Evolutionary conservation across 352 stramenopile species (phyloP).

Genomic region (Globisporangium megalacanthum): DNA sequence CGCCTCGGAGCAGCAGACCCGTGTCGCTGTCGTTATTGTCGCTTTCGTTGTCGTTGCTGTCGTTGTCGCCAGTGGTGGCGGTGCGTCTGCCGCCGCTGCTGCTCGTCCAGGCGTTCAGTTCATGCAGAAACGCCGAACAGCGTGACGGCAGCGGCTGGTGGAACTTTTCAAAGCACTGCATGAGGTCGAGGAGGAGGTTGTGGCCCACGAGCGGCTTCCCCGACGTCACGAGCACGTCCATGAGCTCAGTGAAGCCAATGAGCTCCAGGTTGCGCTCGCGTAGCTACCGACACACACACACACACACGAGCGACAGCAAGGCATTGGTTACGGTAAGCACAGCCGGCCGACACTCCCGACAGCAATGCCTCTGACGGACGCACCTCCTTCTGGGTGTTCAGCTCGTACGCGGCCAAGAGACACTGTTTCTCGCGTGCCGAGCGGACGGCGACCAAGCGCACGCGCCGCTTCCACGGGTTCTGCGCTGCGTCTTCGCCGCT

Average conservation of each 20-base stretch:
- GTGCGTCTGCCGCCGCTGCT: neutral
- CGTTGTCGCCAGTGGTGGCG: neutral
- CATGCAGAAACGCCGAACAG: slow-evolving; percentile 52
- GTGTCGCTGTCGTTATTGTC: neutral
- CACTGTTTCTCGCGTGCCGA: slow-evolving; percentile 20
- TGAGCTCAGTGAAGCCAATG: slow-evolving; percentile 60
- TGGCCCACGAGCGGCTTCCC: slow-evolving; percentile 62
- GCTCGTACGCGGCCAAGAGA: slow-evolving; percentile 26
- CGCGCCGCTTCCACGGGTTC: slow-evolving; percentile 54
- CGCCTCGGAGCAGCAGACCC: slow-evolving; percentile 1
- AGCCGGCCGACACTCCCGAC: neutral
- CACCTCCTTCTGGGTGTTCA: slow-evolving; percentile 25
- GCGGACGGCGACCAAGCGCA: slow-evolving; percentile 38
- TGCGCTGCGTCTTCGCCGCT: slow-evolving; percentile 15
- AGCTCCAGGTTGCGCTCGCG: slow-evolving; percentile 47
- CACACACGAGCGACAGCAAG: neutral
- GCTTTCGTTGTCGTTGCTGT: neutral
- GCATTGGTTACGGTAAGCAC: neutral
- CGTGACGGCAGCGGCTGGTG: slow-evolving; percentile 43
- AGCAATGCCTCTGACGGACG: neutral
- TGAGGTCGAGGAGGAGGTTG: slow-evolving; percentile 77
- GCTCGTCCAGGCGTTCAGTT: slow-evolving; percentile 50
- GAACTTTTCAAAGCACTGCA: slow-evolving; percentile 81
- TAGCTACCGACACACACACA: slow-evolving; percentile 2
- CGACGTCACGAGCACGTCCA: slow-evolving; percentile 41